Conservation (phyloP, 768 basidiomycete genomes). For the Phanerodontia chrysosporium region DNA sequence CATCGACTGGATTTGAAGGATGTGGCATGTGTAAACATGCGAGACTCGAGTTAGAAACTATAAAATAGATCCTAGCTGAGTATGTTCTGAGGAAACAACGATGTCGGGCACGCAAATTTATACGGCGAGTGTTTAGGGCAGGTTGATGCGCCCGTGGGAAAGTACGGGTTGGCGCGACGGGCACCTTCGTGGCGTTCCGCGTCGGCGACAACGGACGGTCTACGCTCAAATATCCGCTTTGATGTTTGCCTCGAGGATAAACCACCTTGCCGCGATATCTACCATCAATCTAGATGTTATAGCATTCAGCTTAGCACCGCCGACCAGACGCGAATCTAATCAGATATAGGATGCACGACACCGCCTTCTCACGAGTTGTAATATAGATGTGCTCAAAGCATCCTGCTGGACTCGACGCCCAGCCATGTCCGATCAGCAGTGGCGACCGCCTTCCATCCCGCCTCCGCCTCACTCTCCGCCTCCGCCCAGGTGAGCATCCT, state of each 20-base stretch:
- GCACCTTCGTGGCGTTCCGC: background rate
- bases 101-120: constrained; percentile 2
- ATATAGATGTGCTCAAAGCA: too few relatives aligned
- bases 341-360: background rate
- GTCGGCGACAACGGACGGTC: too few relatives aligned
- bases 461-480: too few relatives aligned
- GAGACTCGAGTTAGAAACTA: constrained; percentile 76
- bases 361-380: background rate
- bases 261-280: background rate
- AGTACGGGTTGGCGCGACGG: background rate
- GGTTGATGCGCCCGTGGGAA: background rate
- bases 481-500: background rate
- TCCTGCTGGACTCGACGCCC: too few relatives aligned
- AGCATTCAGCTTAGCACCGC: background rate
- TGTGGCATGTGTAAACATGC: constrained; percentile 75
- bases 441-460: background rate
- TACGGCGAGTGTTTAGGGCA: constrained; percentile 15
- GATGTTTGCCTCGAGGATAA: too few relatives aligned
- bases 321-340: background rate
- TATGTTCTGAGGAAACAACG: constrained; percentile 55
- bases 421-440: background rate
- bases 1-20: constrained; percentile 71
- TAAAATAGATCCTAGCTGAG: constrained; percentile 79
- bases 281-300: background rate
- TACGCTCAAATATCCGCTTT: too few relatives aligned